Conservation (phyloP, 202 grass and related monocot species). For the Panicum virgatum region DNA sequence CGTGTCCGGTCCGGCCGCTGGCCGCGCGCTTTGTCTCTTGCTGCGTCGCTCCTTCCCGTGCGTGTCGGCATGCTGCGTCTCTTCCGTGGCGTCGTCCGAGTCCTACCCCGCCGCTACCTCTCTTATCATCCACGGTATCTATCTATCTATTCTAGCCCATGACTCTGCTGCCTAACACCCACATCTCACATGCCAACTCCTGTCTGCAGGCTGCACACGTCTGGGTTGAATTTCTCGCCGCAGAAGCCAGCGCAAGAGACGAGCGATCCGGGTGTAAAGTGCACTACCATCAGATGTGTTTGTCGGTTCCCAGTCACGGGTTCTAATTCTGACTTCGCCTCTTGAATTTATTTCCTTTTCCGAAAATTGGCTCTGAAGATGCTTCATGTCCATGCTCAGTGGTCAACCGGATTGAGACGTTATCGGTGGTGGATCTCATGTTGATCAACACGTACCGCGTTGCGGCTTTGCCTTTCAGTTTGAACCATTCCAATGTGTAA, state of each 20-base stretch:
- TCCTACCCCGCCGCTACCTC: too few relatives aligned
- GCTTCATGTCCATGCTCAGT: too few relatives aligned
- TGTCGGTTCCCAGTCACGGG: background rate
- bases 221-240: constrained; percentile 25
- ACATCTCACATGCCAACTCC: too few relatives aligned
- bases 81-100: constrained; percentile 14
- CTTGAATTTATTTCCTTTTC: background rate
- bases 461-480: too few relatives aligned
- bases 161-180: too few relatives aligned
- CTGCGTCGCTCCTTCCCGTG: background rate
- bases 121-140: too few relatives aligned
- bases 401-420: too few relatives aligned
- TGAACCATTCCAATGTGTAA: constrained; percentile 5
- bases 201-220: background rate
- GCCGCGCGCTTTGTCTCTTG: background rate
- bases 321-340: constrained; percentile 26
- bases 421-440: too few relatives aligned
- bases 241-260: constrained; percentile 21
- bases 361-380: background rate
- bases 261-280: constrained; percentile 9
- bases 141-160: too few relatives aligned
- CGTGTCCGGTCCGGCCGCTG: too few relatives aligned
- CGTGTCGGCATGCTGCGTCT: background rate
- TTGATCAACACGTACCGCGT: too few relatives aligned
- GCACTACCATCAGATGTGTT: background rate